phyloP scores from a whole-genome alignment of 495 filamentous ascomycete genomes.

The Bombardia bombarda region DNA sequence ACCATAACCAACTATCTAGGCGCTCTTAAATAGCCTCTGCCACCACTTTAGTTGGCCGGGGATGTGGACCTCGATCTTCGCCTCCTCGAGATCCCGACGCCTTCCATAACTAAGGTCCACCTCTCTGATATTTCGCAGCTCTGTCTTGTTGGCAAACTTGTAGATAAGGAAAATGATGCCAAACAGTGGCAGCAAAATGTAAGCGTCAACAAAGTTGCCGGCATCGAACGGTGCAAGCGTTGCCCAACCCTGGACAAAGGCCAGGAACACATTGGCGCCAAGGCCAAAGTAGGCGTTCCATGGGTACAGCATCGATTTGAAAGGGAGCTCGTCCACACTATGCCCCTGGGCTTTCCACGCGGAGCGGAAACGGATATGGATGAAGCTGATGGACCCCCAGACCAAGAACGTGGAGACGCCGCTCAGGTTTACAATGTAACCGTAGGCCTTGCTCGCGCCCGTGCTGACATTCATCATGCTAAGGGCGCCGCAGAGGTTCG shows the following conservation, averaged over 20 bases:
- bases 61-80: slow-evolving; percentile 8
- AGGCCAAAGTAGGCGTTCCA: slow-evolving; percentile 56
- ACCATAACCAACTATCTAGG: no score
- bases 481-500: slow-evolving; percentile 59
- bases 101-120: slow-evolving; percentile 55
- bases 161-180: slow-evolving; percentile 49
- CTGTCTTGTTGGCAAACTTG: slow-evolving; percentile 53
- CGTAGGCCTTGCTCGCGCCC: slow-evolving; percentile 48
- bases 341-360: slow-evolving; percentile 52
- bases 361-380: slow-evolving; percentile 58
- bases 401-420: slow-evolving; percentile 59
- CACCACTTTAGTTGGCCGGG: no score
- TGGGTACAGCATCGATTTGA: slow-evolving; percentile 50
- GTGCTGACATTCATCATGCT: slow-evolving; percentile 57
- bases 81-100: slow-evolving; percentile 38
- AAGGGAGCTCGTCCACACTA: slow-evolving; percentile 45
- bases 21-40: no score
- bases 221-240: slow-evolving; percentile 49
- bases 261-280: slow-evolving; percentile 51
- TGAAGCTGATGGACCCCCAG: slow-evolving; percentile 57
- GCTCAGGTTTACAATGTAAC: slow-evolving; percentile 40
- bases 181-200: slow-evolving; percentile 61
- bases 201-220: slow-evolving; percentile 56
- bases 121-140: slow-evolving; percentile 41
- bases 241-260: slow-evolving; percentile 56